Evolutionary conservation across 805 yeast genomes (phyloP).

Genomic region (Brettanomyces bruxellensis): DNA sequence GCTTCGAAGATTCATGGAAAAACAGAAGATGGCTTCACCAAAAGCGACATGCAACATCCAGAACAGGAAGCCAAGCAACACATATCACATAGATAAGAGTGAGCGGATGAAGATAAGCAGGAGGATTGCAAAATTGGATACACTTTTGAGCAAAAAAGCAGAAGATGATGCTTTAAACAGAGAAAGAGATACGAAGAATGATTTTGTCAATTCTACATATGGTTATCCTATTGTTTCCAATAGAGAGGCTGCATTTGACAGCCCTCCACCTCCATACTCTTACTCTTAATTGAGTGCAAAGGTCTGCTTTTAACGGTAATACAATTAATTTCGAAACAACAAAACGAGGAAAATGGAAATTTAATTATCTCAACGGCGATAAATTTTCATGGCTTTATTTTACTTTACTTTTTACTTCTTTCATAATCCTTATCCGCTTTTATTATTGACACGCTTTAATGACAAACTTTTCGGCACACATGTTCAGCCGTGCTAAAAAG

Average conservation of each 20-base stretch:
- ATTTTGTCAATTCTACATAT: not conserved
- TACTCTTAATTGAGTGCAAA: not conserved
- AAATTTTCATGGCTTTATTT: not conserved
- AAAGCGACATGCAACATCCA: not conserved
- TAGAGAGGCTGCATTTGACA: constrained; percentile 1
- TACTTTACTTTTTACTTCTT: too few species aligned
- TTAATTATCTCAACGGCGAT: too few species aligned
- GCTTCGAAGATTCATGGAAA: not conserved
- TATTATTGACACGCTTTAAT: too few species aligned
- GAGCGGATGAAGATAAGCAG: constrained; percentile 18
- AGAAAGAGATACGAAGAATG: not conserved
- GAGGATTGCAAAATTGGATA: constrained; percentile 20
- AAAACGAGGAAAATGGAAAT: too few species aligned
- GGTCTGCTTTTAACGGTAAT: not conserved
- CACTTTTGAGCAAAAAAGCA: constrained; percentile 12
- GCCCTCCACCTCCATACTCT: constrained; percentile 5
- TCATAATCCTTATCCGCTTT: too few species aligned
- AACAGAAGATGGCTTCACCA: not conserved
- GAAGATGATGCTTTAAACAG: not conserved
- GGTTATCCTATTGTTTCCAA: not conserved
- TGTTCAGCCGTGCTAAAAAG: too few species aligned
- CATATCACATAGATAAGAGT: constrained; percentile 17
- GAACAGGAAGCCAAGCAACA: not conserved
- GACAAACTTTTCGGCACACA: too few species aligned
- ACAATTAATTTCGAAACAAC: too few species aligned